Percentiles rank a stretch among this genome's conserved stretches.
Conservation (phyloP, 768 basidiomycete species). For the Mycena chlorophos region DNA sequence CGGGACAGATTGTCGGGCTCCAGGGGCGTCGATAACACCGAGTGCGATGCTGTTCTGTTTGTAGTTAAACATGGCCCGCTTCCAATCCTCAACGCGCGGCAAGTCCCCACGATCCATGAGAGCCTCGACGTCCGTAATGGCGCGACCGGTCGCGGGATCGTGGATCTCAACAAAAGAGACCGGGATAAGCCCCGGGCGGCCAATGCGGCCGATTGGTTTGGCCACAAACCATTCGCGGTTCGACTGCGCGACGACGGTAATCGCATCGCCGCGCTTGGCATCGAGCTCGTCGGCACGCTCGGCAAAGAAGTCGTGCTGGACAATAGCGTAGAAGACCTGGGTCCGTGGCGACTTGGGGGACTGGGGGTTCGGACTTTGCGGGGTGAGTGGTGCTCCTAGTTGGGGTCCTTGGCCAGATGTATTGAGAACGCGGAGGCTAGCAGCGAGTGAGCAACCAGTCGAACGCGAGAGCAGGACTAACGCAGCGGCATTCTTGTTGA, state of each 20-base stretch:
- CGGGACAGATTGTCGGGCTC: slow-evolving; percentile 42
- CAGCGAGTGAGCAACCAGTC: slow-evolving; percentile 12
- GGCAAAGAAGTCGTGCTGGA: slow-evolving; percentile 93
- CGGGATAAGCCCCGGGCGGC: slow-evolving; percentile 95
- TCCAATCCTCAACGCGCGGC: slow-evolving; percentile 99
- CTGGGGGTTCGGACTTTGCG: slow-evolving; percentile 17
- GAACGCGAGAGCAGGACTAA: slow-evolving; percentile 36
- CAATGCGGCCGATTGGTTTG: slow-evolving; percentile 93
- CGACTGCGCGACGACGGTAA: slow-evolving; percentile 98
- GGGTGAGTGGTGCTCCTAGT: slow-evolving; percentile 25
- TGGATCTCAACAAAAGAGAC: slow-evolving; percentile 96
- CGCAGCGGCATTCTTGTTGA: slow-evolving; percentile 70
- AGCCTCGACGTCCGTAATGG: slow-evolving; percentile 70
- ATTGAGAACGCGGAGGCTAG: slow-evolving; percentile 12
- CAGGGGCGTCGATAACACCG: slow-evolving; percentile 77
- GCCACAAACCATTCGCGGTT: slow-evolving; percentile 99
- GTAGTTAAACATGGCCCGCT: slow-evolving; percentile 90
- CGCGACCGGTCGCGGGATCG: slow-evolving; percentile 82
- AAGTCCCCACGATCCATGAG: slow-evolving; percentile 87
- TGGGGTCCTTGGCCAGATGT: slow-evolving; percentile 21
- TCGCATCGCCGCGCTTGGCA: slow-evolving; percentile 88
- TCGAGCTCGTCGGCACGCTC: slow-evolving; percentile 96
- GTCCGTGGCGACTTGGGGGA: slow-evolving; percentile 40
- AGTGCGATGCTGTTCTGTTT: slow-evolving; percentile 95
- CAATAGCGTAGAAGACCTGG: slow-evolving; percentile 89